Percentiles rank a stretch among this genome's conserved stretches.
Conservation (phyloP, 148 eudicot species). For the Limonium bicolor region DNA sequence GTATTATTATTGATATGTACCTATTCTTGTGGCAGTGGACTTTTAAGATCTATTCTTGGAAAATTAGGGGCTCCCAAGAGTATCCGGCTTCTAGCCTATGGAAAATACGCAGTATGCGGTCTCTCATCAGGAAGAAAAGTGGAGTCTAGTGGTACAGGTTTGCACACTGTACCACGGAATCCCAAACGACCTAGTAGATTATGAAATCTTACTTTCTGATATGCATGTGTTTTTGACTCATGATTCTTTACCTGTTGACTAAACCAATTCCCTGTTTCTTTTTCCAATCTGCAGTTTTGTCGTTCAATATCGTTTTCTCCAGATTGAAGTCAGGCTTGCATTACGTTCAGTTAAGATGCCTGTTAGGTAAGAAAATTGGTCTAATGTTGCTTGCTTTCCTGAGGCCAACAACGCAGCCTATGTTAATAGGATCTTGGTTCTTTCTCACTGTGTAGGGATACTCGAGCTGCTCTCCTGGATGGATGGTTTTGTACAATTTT, state of each 20-base stretch:
- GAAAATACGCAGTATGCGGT: slow-evolving; percentile 55
- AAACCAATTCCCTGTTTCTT: background rate
- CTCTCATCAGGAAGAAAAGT: slow-evolving; percentile 25
- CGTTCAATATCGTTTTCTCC: slow-evolving; percentile 7
- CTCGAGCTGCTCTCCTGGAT: slow-evolving; percentile 35
- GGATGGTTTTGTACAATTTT: slow-evolving; percentile 17
- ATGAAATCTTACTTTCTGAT: too few species aligned
- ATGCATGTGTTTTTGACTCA: too few species aligned
- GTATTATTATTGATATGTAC: background rate
- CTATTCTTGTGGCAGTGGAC: slow-evolving; percentile 37
- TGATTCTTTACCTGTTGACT: background rate
- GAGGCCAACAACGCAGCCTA: background rate
- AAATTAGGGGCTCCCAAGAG: slow-evolving; percentile 57
- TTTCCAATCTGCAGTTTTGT: slow-evolving; percentile 17
- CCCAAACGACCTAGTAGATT: too few species aligned
- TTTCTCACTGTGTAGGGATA: slow-evolving; percentile 20
- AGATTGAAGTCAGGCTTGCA: slow-evolving; percentile 14
- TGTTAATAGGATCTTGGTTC: background rate
- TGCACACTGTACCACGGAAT: too few species aligned
- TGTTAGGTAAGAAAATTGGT: slow-evolving; percentile 36
- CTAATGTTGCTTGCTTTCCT: background rate
- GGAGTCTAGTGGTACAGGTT: too few species aligned
- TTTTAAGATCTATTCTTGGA: slow-evolving; percentile 50
- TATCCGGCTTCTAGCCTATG: slow-evolving; percentile 53
- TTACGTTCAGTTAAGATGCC: slow-evolving; percentile 25